phyloP scores from a whole-genome alignment of 75 land plant genomes.

The Chamaecyparis obtusa region DNA sequence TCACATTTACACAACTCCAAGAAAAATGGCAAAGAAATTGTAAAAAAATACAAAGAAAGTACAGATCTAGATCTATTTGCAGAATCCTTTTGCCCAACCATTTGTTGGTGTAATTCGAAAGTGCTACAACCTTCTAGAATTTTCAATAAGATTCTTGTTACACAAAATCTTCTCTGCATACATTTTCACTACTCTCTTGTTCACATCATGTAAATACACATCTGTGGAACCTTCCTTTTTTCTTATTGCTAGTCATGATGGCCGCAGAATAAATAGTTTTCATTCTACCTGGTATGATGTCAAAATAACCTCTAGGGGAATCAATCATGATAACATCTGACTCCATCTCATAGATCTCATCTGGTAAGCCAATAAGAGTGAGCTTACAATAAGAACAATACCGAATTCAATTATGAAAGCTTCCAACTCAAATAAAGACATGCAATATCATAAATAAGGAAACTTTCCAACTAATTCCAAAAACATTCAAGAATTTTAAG shows the following conservation, averaged over 20 bases:
- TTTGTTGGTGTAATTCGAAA: conserved; percentile 39
- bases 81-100: not conserved
- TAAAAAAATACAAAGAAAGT: no score
- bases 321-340: conserved; percentile 92
- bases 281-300: conserved; percentile 79
- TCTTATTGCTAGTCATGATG: conserved; percentile 63
- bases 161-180: conserved; percentile 71
- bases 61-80: not conserved
- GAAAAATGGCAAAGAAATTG: no score
- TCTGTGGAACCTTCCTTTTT: conserved; percentile 43
- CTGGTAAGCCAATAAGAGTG: conserved; percentile 47
- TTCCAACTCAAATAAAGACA: no score
- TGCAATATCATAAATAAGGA: no score
- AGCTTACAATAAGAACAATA: conserved; percentile 55
- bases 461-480: no score
- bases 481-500: no score
- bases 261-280: conserved; percentile 72
- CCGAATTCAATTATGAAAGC: no score
- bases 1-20: no score
- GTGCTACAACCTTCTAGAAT: conserved; percentile 63
- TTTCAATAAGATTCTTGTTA: conserved; percentile 33
- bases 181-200: conserved; percentile 59
- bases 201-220: conserved; percentile 73
- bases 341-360: conserved; percentile 52
- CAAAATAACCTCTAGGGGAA: conserved; percentile 68